Percentiles rank a stretch among this genome's conserved stretches.
phyloP scores from a whole-genome alignment of 2,329 filamentous ascomycete species.

The Exserohilum turcica region DNA sequence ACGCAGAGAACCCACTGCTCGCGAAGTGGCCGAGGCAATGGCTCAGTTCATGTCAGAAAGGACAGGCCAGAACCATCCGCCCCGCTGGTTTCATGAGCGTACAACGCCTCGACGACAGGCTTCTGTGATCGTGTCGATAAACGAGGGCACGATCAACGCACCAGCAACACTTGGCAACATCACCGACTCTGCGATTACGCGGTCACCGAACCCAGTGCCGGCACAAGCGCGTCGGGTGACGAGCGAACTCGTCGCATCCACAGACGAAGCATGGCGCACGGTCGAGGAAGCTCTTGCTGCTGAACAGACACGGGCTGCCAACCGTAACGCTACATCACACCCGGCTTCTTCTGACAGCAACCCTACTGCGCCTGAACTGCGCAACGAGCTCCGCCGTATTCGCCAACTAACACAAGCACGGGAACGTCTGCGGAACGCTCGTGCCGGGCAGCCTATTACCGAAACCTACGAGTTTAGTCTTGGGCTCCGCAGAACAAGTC shows the following conservation, averaged over 20 bases:
- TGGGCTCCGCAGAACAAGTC: slow-evolving; percentile 32
- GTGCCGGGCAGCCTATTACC: slow-evolving; percentile 30
- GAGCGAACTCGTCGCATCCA: slow-evolving; percentile 39
- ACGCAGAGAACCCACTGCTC: slow-evolving; percentile 23
- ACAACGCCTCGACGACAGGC: slow-evolving; percentile 46
- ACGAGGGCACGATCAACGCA: slow-evolving; percentile 32
- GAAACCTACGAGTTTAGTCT: slow-evolving; percentile 35
- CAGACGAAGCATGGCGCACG: slow-evolving; percentile 54
- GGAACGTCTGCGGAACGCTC: slow-evolving; percentile 44
- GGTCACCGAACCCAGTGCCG: slow-evolving; percentile 38
- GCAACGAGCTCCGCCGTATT: slow-evolving; percentile 42
- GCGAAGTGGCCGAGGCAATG: slow-evolving; percentile 29
- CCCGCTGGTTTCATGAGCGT: slow-evolving; percentile 27
- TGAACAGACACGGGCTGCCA: slow-evolving; percentile 36
- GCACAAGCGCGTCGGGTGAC: slow-evolving; percentile 40
- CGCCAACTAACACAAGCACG: slow-evolving; percentile 46
- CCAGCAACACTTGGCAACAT: slow-evolving; percentile 31
- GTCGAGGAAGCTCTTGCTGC: slow-evolving; percentile 55
- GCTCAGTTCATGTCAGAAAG: slow-evolving; percentile 31
- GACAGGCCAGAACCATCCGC: slow-evolving; percentile 19
- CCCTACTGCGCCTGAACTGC: slow-evolving; percentile 39
- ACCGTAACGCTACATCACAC: slow-evolving; percentile 19
- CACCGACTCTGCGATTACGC: slow-evolving; percentile 36
- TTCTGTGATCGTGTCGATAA: slow-evolving; percentile 48
- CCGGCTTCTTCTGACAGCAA: slow-evolving; percentile 18